Evolutionary conservation across 148 eudicot species (phyloP), one percentile per base, ranked within the genome.

Genomic region (Vaccinium darrowii): DNA sequence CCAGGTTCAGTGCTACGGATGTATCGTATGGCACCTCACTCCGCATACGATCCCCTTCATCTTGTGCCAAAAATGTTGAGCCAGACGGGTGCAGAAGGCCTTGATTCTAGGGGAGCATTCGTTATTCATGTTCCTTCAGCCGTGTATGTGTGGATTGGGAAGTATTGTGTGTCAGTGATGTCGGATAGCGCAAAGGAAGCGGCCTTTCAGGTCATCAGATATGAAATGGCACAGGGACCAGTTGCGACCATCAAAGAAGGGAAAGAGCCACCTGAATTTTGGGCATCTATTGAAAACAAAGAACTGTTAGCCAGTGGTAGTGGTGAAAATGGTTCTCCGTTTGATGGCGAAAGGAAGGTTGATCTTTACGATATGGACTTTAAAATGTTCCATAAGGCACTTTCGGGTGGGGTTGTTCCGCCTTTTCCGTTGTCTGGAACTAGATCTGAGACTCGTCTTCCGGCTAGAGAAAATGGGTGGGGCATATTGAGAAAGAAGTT

Each of bases 1-100:
- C 99, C 99, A 0, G 92, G 85, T 85, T 97, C 99, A 1, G 92
- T 95, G 65, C 86, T 97, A 51, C 90, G 95, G 89, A 95, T 97
- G 98, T 95, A 92, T 74, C 90, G 96, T 53, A 92, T 97, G 92
- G 98, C 98, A 10, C 99, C 99, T 50, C 99, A 97, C 88, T 97
- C 99, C 51, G 92, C 95, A 0, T 95, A 97, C 74, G 99, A 94
- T 84, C 96, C 99, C 16, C 93, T 97, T 83, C 99, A 97, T 90
- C 95, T 97, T 72, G 99, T 97, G 27, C 99, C 99, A 16, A 97
- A 95, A 87, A 86, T 97, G 92, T 84, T 97, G 43, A 81, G 4
- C 81, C 82, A 89, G 56, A 93, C 99, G 12, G 83, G 91, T 81
- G 82, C 86, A n/a, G 65, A 73, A 62, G 89, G 86, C 33, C 94